phyloP scores from a whole-genome alignment of 2,329 filamentous ascomycete genomes.

The Pseudogymnoascus sp. region DNA sequence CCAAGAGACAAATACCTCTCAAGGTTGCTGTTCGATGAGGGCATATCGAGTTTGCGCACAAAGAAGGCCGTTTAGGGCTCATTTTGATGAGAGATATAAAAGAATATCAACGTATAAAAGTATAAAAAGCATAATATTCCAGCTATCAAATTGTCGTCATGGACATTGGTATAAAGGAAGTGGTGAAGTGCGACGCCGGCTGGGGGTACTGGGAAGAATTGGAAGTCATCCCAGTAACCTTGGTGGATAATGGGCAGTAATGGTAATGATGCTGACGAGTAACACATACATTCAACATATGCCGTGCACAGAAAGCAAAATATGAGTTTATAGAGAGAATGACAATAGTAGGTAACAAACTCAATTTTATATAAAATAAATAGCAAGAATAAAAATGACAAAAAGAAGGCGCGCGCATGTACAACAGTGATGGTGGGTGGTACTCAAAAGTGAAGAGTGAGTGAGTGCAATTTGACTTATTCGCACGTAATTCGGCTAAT shows the following conservation, averaged over 20 bases:
- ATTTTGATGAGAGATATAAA: background rate
- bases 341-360: background rate
- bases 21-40: background rate
- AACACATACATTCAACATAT: background rate
- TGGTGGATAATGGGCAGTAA: background rate
- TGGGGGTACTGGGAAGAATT: background rate
- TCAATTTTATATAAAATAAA: background rate
- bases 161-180: background rate
- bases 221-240: background rate
- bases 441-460: no score
- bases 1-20: slow-evolving; percentile 1
- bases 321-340: background rate
- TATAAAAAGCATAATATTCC: background rate
- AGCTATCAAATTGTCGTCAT: background rate
- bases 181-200: background rate
- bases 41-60: slow-evolving; percentile 3
- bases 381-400: background rate
- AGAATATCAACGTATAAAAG: background rate
- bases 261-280: background rate
- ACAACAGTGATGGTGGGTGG: background rate
- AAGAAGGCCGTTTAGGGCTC: background rate
- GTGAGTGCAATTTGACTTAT: background rate
- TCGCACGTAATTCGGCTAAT: background rate
- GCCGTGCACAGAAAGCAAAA: background rate
- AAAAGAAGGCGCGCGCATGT: background rate